Base-by-base conservation (phyloP, 2,329 filamentous ascomycete species). In the Fusarium drepaniforme region DNA sequence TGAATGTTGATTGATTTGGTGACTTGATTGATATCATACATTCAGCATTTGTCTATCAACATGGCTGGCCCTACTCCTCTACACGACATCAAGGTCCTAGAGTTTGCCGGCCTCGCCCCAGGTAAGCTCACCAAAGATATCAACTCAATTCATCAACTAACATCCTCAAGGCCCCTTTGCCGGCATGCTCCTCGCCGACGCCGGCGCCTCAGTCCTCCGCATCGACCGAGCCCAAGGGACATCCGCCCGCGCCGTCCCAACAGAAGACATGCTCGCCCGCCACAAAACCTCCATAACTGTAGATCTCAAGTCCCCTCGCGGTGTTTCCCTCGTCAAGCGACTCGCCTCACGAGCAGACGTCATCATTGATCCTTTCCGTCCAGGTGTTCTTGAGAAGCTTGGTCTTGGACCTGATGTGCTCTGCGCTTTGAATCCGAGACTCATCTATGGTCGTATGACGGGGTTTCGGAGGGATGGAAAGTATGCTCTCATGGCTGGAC, bases 341-440 rank as follows among this genome's bases (percentile, higher is more conserved):
- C 87, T 98, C 1, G 40, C 83, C 85, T 18, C 91, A 66, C 93
- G 96, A 81, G 86, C 97, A 44, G 96, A 98, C 83, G 87, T 98
- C 40, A 83, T 98, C 33, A 97, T 98, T 82, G 97, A 98, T 82
- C 96, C 97, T 0, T 98, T 95, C 86, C 93, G 96, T 0, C 96
- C 96, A 0, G 95, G 95, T 40, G 94, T 98, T 1, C 89, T 98
- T 3, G 96, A 98, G 84, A 93, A 93, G 62, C 90, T 96, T 12
- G 93, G 93, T 0, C 89, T 98, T 2, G 92, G 91, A 0, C 96
- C 96, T 9, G 88, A 89, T 0, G 89, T 90, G 1, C 87, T 98
- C 9, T 85, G 91, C 33, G 85, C 84, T 28, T 80, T 89, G 21
- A 98, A 98, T 82, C 93, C 92, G 13, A 87, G 92, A 0, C 85